Conservation (phyloP, 2,329 filamentous ascomycete species). For the Phaeosphaeria sp. region DNA sequence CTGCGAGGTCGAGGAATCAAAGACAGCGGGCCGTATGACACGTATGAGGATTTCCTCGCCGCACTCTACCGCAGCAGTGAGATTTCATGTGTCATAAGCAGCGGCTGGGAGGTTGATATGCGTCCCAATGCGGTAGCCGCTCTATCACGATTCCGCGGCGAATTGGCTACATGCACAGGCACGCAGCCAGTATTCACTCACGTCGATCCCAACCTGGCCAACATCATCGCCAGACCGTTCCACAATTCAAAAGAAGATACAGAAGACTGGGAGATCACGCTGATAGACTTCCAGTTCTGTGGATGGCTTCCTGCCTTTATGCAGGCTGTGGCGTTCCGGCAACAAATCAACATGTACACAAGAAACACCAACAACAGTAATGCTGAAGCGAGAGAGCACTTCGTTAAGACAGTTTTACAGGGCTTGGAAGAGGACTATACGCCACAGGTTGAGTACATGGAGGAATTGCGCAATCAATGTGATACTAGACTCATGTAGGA, state of each 20-base stretch:
- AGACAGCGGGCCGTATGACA: not conserved
- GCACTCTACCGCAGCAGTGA: not conserved
- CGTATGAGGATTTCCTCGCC: constrained; percentile 1
- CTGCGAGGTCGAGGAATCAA: not conserved
- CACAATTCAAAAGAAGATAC: not conserved
- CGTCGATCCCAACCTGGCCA: not conserved
- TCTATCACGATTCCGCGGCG: not conserved
- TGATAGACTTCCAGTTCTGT: not conserved
- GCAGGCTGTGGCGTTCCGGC: constrained; percentile 8
- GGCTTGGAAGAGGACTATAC: not conserved
- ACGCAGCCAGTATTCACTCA: not conserved
- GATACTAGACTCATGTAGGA: not conserved
- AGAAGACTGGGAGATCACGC: not conserved
- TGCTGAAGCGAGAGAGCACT: not conserved
- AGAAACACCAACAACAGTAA: not conserved
- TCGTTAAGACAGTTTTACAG: not conserved
- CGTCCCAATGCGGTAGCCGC: not conserved
- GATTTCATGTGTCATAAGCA: not conserved
- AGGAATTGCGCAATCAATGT: not conserved
- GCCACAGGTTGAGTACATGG: not conserved
- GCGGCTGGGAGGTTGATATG: not conserved
- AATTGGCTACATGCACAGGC: not conserved
- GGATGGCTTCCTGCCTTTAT: not conserved
- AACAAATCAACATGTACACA: not conserved
- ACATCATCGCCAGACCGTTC: not conserved